These are phyloP conservation scores for Pseudogymnoascus sp. DNA, from an alignment of 2,329 filamentous ascomycete species.

Conservation along the genomic window DNA sequence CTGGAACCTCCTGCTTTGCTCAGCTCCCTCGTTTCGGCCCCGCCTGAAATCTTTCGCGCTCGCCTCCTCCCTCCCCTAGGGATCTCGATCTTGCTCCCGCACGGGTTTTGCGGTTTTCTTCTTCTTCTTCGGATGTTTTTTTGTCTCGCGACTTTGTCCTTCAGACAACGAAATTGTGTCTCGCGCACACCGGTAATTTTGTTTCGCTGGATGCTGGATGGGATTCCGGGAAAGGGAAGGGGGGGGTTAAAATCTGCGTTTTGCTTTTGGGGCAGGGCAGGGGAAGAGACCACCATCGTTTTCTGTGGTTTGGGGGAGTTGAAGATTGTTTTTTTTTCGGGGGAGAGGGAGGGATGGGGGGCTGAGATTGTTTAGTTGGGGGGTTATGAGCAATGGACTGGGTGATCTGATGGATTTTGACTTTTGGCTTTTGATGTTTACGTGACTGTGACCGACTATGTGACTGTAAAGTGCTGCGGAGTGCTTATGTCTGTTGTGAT, in stretches of 20 bases:
- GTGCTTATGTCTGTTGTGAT: neutral
- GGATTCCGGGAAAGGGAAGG: neutral
- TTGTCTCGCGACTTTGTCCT: neutral
- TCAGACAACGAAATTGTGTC: neutral
- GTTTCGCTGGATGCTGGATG: neutral
- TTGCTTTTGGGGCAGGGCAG: neutral
- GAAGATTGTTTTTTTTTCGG: neutral
- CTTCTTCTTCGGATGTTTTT: neutral
- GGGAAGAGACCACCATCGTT: neutral
- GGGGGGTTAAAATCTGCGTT: neutral
- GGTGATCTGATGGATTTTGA: neutral
- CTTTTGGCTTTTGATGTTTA: neutral
- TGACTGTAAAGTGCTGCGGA: neutral
- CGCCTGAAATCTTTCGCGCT: neutral
- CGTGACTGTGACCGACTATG: neutral
- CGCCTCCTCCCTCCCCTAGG: neutral
- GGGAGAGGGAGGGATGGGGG: neutral
- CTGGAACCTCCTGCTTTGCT: neutral
- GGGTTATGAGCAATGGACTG: conserved; percentile 3
- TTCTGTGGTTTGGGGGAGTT: neutral
- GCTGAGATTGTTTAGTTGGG: neutral
- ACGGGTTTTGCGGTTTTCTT: neutral
- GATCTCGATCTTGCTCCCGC: neutral
- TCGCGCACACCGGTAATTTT: neutral
- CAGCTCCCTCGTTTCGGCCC: neutral